phyloP scores from a whole-genome alignment of 2,329 filamentous ascomycete species.

The Fusarium drepaniforme region DNA sequence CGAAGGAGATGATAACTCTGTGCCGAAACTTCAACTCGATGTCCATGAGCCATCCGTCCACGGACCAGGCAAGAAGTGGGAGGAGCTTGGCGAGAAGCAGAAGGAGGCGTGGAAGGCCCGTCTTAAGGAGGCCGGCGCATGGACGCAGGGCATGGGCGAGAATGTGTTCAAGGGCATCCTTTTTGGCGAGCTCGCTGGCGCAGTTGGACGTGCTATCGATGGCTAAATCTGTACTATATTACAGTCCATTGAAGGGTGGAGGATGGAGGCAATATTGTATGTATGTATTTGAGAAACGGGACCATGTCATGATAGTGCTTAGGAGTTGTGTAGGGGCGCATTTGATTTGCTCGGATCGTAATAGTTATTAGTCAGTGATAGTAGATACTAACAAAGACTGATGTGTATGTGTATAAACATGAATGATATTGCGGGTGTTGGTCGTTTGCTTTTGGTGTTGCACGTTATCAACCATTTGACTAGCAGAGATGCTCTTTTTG shows the following conservation, averaged over 20 bases:
- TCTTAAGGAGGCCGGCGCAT: constrained; percentile 78
- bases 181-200: constrained; percentile 78
- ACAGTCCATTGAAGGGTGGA: not conserved
- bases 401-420: not conserved
- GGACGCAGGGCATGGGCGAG: constrained; percentile 84
- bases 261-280: not conserved
- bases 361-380: constrained; percentile 6
- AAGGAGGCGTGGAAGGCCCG: constrained; percentile 76
- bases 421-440: not conserved
- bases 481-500: not conserved
- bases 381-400: not conserved
- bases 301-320: constrained; percentile 16
- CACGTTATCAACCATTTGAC: not conserved
- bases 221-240: constrained; percentile 42
- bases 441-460: not conserved
- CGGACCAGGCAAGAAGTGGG: constrained; percentile 73
- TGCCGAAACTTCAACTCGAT: constrained; percentile 53
- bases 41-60: constrained; percentile 62
- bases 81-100: constrained; percentile 74
- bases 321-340: constrained; percentile 11
- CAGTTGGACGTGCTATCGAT: constrained; percentile 66
- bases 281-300: constrained; percentile 20
- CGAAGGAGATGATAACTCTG: constrained; percentile 29
- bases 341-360: not conserved
- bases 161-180: constrained; percentile 80